These are phyloP conservation scores for Epichloe typhina DNA, from an alignment of 2,329 filamentous ascomycete genomes.

Conservation along the genomic window DNA sequence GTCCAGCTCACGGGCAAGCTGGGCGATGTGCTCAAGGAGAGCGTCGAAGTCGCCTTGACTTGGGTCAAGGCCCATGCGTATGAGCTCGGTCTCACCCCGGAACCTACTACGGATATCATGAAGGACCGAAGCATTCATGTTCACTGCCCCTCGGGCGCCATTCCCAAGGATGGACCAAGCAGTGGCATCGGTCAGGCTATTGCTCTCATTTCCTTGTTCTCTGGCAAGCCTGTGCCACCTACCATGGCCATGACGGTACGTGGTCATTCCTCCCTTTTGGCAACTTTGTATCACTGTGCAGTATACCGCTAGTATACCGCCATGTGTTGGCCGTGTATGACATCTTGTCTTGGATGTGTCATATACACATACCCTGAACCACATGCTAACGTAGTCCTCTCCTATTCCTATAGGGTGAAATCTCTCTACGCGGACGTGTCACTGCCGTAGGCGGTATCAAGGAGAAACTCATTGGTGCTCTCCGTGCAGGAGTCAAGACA, in stretches of 20 bases:
- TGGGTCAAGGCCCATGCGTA: constrained; percentile 97
- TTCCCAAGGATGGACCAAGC: constrained; percentile 81
- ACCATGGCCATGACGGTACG: constrained; percentile 87
- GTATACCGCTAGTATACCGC: background rate
- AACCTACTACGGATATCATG: constrained; percentile 86
- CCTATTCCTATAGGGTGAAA: constrained; percentile 37
- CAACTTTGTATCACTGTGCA: background rate
- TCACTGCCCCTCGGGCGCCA: constrained; percentile 87
- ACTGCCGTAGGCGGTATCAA: constrained; percentile 96
- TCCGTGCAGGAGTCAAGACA: constrained; percentile 87
- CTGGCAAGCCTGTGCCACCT: constrained; percentile 71
- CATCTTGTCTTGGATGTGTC: background rate
- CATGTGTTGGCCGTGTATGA: background rate
- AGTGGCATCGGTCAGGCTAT: constrained; percentile 92
- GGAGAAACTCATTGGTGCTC: constrained; percentile 92
- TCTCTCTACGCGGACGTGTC: constrained; percentile 74
- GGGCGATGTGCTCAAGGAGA: constrained; percentile 93
- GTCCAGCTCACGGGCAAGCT: constrained; percentile 95
- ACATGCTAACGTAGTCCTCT: background rate
- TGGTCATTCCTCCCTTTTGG: constrained; percentile 1
- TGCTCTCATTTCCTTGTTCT: constrained; percentile 82
- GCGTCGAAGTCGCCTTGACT: constrained; percentile 85
- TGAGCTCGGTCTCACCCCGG: constrained; percentile 70
- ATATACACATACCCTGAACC: background rate
- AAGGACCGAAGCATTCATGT: constrained; percentile 88